Evolutionary conservation across 2,329 filamentous ascomycete species (phyloP).

Genomic region (Hortaea werneckii): DNA sequence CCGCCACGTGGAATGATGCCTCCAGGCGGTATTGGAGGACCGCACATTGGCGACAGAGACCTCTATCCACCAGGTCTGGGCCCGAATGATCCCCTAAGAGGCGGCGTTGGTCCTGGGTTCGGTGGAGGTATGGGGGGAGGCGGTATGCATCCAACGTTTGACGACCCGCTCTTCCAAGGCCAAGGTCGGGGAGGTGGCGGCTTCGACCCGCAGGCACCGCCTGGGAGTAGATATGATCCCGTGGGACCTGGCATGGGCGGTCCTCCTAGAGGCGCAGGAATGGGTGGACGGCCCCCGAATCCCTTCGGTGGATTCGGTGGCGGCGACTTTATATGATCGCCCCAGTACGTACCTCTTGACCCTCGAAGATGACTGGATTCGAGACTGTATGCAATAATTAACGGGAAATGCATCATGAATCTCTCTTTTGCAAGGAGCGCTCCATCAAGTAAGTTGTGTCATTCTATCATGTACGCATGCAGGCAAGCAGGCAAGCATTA

Average conservation of each 20-base stretch:
- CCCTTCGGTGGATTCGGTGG: slow-evolving; percentile 51
- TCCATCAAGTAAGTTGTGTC: too few relatives aligned
- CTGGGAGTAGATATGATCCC: slow-evolving; percentile 86
- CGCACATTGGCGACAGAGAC: slow-evolving; percentile 71
- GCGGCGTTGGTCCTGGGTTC: slow-evolving; percentile 47
- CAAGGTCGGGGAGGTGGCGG: slow-evolving; percentile 37
- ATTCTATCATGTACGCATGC: too few relatives aligned
- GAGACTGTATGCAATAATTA: too few relatives aligned
- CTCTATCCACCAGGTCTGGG: slow-evolving; percentile 79
- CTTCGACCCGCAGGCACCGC: slow-evolving; percentile 65
- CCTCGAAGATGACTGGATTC: too few relatives aligned
- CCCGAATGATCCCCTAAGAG: slow-evolving; percentile 69
- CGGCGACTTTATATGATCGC: slow-evolving; percentile 45
- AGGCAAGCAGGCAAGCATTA: too few relatives aligned
- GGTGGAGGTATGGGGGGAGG: slow-evolving; percentile 47
- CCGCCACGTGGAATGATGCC: slow-evolving; percentile 41
- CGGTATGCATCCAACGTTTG: slow-evolving; percentile 94
- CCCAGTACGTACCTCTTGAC: too few relatives aligned
- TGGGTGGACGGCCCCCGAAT: slow-evolving; percentile 43
- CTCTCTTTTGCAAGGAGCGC: too few relatives aligned
- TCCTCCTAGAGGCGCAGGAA: slow-evolving; percentile 35
- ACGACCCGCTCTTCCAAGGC: slow-evolving; percentile 71
- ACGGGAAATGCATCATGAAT: too few relatives aligned
- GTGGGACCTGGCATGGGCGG: slow-evolving; percentile 56
- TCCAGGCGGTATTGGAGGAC: slow-evolving; percentile 26